Percentiles rank a stretch among this genome's conserved stretches.
Evolutionary conservation across 2,329 filamentous ascomycete genomes (phyloP).

Genomic region (Aspergillus piperis): DNA sequence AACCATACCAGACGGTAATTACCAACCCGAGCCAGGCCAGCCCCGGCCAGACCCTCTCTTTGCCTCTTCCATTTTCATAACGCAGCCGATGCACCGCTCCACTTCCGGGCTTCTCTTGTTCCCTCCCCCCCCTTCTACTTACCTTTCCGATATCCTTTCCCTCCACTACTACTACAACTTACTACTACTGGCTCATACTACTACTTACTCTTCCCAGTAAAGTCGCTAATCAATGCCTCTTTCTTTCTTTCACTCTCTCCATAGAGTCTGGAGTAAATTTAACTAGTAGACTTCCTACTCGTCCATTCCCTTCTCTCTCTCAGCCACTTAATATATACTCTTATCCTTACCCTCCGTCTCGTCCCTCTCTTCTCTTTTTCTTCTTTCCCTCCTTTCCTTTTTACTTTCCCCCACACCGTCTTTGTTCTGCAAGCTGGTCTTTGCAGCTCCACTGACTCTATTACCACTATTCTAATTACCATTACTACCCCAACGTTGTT

Average conservation of each 20-base stretch:
- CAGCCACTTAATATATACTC: not conserved
- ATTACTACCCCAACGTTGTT: not conserved
- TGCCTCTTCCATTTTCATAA: not conserved
- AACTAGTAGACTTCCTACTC: conserved; percentile 6
- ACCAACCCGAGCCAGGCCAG: not conserved
- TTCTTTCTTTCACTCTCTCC: not conserved
- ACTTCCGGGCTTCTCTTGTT: not conserved
- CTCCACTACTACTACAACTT: too few species aligned
- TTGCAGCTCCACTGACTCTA: conserved; percentile 18
- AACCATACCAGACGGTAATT: not conserved
- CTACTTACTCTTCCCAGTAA: not conserved
- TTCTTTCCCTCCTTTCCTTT: not conserved
- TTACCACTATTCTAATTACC: too few species aligned
- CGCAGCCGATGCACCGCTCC: not conserved
- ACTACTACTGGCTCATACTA: not conserved
- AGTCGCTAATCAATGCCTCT: not conserved
- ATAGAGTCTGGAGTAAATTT: not conserved
- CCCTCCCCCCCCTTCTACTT: not conserved
- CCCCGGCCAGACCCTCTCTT: not conserved
- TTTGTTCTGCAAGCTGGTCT: conserved; percentile 27
- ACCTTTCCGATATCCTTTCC: conserved; percentile 8
- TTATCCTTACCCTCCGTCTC: conserved; percentile 4
- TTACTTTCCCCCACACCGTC: conserved; percentile 7
- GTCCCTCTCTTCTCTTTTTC: not conserved
- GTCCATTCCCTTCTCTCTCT: conserved; percentile 4